Evolutionary conservation across 2,329 filamentous ascomycete species (phyloP).

Genomic region (Pseudogymnoascus sp.): DNA sequence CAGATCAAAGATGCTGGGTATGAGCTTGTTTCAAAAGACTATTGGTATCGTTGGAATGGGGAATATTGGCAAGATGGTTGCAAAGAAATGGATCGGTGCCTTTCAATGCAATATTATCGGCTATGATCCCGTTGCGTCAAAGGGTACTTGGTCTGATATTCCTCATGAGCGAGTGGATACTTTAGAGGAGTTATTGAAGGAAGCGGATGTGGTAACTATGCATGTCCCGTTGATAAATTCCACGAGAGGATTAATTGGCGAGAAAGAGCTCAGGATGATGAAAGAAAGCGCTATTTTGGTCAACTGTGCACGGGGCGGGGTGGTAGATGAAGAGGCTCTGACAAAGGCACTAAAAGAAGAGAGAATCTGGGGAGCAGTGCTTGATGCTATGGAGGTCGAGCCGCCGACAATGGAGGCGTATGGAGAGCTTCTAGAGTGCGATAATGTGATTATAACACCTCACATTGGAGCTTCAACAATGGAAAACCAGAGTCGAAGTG

Average conservation of each 20-base stretch:
- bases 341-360: slow-evolving; percentile 21
- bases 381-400: slow-evolving; percentile 28
- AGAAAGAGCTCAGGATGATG: slow-evolving; percentile 25
- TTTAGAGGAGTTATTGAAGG: slow-evolving; percentile 28
- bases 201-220: slow-evolving; percentile 30
- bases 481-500: slow-evolving; percentile 17
- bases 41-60: slow-evolving; percentile 35
- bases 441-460: slow-evolving; percentile 23
- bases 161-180: slow-evolving; percentile 23
- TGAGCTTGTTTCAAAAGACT: slow-evolving; percentile 28
- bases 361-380: slow-evolving; percentile 27
- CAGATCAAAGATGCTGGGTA: slow-evolving; percentile 22
- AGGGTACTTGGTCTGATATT: slow-evolving; percentile 23
- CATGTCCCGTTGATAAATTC: slow-evolving; percentile 18
- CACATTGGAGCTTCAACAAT: slow-evolving; percentile 20
- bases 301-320: slow-evolving; percentile 30
- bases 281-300: slow-evolving; percentile 27
- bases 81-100: slow-evolving; percentile 30
- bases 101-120: slow-evolving; percentile 28
- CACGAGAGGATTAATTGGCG: slow-evolving; percentile 27
- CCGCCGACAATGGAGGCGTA: slow-evolving; percentile 27
- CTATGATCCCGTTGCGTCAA: slow-evolving; percentile 30
- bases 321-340: slow-evolving; percentile 29
- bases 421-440: slow-evolving; percentile 20
- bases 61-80: slow-evolving; percentile 30